phyloP scores from a whole-genome alignment of 495 filamentous ascomycete genomes.

The Penicillium samsonianum region DNA sequence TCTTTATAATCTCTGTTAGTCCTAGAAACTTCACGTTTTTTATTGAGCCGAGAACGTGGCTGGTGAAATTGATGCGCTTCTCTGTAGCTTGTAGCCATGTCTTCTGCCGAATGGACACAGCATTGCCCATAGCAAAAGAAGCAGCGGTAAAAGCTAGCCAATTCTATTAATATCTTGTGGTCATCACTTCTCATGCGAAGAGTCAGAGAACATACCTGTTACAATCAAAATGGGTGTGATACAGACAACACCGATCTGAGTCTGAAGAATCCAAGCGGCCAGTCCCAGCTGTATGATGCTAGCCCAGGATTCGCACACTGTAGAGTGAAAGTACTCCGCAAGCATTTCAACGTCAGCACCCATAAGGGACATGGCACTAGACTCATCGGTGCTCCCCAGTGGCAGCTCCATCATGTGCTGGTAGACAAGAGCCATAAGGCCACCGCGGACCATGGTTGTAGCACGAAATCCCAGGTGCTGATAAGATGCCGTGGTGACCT shows the following conservation, averaged over 20 bases:
- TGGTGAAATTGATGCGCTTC: constrained; percentile 51
- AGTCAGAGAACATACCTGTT: constrained; percentile 35
- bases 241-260: constrained; percentile 48
- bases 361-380: constrained; percentile 56
- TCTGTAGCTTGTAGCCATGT: constrained; percentile 56
- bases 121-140: constrained; percentile 43
- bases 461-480: constrained; percentile 52
- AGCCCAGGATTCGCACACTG: constrained; percentile 56
- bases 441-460: constrained; percentile 55
- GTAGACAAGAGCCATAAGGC: constrained; percentile 52
- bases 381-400: constrained; percentile 39
- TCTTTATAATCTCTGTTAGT: constrained; percentile 18
- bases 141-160: constrained; percentile 5
- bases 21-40: constrained; percentile 24
- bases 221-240: constrained; percentile 52
- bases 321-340: constrained; percentile 35
- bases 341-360: constrained; percentile 58
- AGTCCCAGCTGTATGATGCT: constrained; percentile 54
- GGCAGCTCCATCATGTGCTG: constrained; percentile 36
- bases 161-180: neutral
- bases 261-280: constrained; percentile 54
- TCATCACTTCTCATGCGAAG: neutral
- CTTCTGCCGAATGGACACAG: constrained; percentile 45
- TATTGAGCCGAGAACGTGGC: constrained; percentile 21
- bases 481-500: constrained; percentile 44